phyloP scores from a whole-genome alignment of 2,329 filamentous ascomycete species.

The Phaeophleospora eucalypticola region DNA sequence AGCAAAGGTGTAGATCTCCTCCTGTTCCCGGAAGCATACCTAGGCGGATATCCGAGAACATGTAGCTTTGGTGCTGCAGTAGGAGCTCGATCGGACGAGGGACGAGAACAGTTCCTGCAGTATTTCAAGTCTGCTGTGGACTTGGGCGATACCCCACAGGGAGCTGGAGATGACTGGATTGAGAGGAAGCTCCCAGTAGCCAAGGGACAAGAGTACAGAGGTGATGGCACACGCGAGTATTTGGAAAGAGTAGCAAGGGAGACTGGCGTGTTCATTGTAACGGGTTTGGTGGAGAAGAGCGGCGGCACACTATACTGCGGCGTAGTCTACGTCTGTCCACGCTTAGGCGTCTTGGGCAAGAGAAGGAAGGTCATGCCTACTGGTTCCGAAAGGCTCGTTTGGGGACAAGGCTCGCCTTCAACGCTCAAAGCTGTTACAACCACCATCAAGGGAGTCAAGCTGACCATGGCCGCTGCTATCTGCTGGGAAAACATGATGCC shows the following conservation, averaged over 20 bases:
- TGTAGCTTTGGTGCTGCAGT: conserved; percentile 71
- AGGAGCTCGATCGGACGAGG: conserved; percentile 62
- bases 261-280: conserved; percentile 76
- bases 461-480: conserved; percentile 82
- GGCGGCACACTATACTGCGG: conserved; percentile 82
- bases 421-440: conserved; percentile 78
- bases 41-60: conserved; percentile 86
- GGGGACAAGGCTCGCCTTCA: conserved; percentile 78
- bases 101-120: conserved; percentile 74
- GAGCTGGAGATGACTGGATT: conserved; percentile 70
- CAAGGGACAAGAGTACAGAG: conserved; percentile 48
- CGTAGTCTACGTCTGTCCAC: conserved; percentile 76
- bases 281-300: conserved; percentile 72
- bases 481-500: conserved; percentile 99
- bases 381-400: conserved; percentile 75
- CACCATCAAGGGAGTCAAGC: conserved; percentile 69
- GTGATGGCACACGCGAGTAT: conserved; percentile 74
- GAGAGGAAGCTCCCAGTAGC: conserved; percentile 54
- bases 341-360: conserved; percentile 71
- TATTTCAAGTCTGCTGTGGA: conserved; percentile 80
- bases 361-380: conserved; percentile 92
- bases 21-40: conserved; percentile 86
- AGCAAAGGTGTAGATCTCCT: conserved; percentile 61
- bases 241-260: conserved; percentile 72
- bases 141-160: conserved; percentile 70